A percentile compares a stretch with the other conserved stretches of the same genome.
Conservation (phyloP, 1,284 basidiomycete genomes). For the Ustilago trichophora region DNA sequence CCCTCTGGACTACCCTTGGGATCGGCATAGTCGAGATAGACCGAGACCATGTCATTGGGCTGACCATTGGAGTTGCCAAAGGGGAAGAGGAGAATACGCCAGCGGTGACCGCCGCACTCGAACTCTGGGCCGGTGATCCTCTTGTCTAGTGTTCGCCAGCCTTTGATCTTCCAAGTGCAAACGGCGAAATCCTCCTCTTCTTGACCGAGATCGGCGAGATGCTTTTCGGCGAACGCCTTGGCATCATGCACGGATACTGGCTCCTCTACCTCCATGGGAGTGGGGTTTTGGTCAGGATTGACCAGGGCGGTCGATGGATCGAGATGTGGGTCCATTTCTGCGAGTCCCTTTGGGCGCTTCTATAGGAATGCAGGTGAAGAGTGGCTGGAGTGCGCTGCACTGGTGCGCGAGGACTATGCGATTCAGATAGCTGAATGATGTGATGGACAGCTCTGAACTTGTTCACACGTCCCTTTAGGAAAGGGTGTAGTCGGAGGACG, state of each 20-base stretch:
- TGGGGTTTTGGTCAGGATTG: constrained; percentile 43
- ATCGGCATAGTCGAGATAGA: constrained; percentile 99
- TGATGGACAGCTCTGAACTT: too few relatives aligned
- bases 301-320: constrained; percentile 50
- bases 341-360: too few relatives aligned
- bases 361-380: not conserved
- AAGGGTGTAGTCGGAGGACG: too few relatives aligned
- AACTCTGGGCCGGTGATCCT: constrained; percentile 94
- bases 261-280: constrained; percentile 61
- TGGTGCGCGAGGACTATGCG: too few relatives aligned
- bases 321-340: constrained; percentile 50
- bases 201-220: constrained; percentile 65
- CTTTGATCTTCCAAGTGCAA: constrained; percentile 62
- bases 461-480: too few relatives aligned
- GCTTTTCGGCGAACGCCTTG: constrained; percentile 61
- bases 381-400: too few relatives aligned
- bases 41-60: constrained; percentile 98
- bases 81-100: constrained; percentile 98
- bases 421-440: too few relatives aligned
- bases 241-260: constrained; percentile 55
- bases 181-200: constrained; percentile 64
- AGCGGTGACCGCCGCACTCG: constrained; percentile 96
- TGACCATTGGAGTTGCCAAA: constrained; percentile 99
- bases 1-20: constrained; percentile 96
- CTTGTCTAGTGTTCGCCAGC: constrained; percentile 74